Evolutionary conservation across 306 rosid species (phyloP).

Genomic region (Lablab purpureus): DNA sequence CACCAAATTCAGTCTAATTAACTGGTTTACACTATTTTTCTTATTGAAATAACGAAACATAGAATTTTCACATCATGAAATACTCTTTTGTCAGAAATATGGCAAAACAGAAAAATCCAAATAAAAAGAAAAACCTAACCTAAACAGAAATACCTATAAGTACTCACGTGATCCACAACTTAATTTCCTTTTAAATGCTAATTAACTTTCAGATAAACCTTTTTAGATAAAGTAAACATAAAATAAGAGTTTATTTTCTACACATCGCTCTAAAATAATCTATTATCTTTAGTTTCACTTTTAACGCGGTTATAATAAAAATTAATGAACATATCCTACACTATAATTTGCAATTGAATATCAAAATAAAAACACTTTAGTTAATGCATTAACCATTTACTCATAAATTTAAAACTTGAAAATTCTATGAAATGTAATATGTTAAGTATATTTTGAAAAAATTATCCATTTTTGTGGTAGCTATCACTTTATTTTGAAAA

Average conservation of each 20-base stretch:
- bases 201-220: neutral
- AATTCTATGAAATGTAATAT: neutral
- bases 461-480: too few relatives aligned
- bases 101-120: neutral
- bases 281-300: too few relatives aligned
- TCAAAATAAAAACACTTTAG: too few relatives aligned
- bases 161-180: neutral
- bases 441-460: neutral
- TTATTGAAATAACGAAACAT: neutral
- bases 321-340: too few relatives aligned
- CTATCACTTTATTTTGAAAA: too few relatives aligned
- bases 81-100: conserved; percentile 6
- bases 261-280: too few relatives aligned
- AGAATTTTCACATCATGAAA: neutral
- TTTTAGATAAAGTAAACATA: neutral
- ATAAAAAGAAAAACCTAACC: conserved; percentile 6
- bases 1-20: neutral
- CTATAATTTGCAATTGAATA: too few relatives aligned
- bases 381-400: too few relatives aligned
- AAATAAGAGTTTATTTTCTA: neutral
- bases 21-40: neutral
- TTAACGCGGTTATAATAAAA: too few relatives aligned
- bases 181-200: neutral
- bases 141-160: conserved; percentile 14
- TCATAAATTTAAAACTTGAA: neutral